Evolutionary conservation across 148 eudicot genomes (phyloP), one percentile per base, ranked within the genome.

Genomic region (Amaranthus cruentus): DNA sequence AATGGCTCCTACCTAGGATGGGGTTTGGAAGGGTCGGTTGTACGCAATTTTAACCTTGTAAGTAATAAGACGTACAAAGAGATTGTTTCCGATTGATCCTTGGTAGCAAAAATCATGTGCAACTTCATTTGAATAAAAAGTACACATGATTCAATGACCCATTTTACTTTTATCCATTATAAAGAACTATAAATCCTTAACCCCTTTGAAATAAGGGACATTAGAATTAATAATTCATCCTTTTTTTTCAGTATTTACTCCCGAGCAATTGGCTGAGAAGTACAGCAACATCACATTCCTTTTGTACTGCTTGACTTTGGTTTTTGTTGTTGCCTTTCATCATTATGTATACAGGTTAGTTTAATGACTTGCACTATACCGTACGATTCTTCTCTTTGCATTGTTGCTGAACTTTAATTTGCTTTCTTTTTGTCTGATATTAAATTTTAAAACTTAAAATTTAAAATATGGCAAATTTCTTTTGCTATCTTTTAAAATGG

Each of bases 201-300:
- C 38, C 38, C 38, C 38, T 28, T 28, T 28, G 38, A 28, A 28
- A 28, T 28, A 28, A 28, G 38, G 38, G 38, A 28, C 38, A 28
- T 28, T 28, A 28, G 1, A 28, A 28, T 28, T 28, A 28, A 28
- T 28, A 28, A 28, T 28, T 67, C 14, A 67, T 60, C 28, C 28
- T 48, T 63, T 43, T 55, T 62, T 75, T 79, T 73, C 93, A 95
- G 98, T 95, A 73, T 95, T 90, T 77, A 90, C 97, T 55, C 92
- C 91, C 46, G 93, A 86, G 82, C 84, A 95, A 79, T 85, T 95
- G 88, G 93, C 96, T 52, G 96, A 91, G 85, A 95, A 95, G 88
- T 95, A 87, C 70, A 81, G 90, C 87, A 89, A 90, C 83, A 79
- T 85, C 60, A 83, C 87, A 47, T 95, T 95, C 80, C 85, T 95